Base-by-base conservation (phyloP, 768 basidiomycete species). In the Pleurotus pulmonarius region DNA sequence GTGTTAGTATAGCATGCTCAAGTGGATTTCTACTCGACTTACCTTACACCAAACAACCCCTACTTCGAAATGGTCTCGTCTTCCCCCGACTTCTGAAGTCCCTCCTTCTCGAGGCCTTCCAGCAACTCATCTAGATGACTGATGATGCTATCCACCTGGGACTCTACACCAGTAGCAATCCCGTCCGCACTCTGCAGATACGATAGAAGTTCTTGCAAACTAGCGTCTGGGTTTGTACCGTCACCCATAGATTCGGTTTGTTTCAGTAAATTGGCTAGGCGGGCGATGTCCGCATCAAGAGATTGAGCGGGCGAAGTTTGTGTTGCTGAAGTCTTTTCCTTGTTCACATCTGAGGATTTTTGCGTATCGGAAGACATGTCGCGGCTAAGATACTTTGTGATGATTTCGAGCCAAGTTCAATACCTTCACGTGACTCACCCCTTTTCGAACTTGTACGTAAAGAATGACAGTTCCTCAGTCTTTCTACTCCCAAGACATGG, bases 141-240 rank as follows among this genome's bases (percentile, higher is more conserved):
- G 53, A 92, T 69, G 34, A 92, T 70, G 16, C 65, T 74, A 63
- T 92, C 87, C 41, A 92, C 70, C 60, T 78, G 81, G 56, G 66
- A 65, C 64, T 91, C 90, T 46, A 92, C 75, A 2, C 76, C 83
- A 29, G 72, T 65, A 3, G 88, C 89, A 60, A 90, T 64, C 29
- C 75, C 75, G 59, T 85, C 76, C 4, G 87, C 87, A 15, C 67
- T 65, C 26, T 87, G 81, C 41, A 92, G 70, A 43, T 73, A 76
- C 44, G 70, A 69, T 45, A 90, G 69, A 41, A 90, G 66, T 65
- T 84, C 82, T 20, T 53, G 51, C 37, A 53, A 25, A 4, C 22
- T 40, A 15, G 39, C 20, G n/a, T 53, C 51, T 7, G 51, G 13
- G 11, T 53, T 22, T 44, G 41, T 22, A 18, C 18, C 51, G 38